phyloP scores from a whole-genome alignment of 768 basidiomycete species.

The Pulveroboletus sp. region DNA sequence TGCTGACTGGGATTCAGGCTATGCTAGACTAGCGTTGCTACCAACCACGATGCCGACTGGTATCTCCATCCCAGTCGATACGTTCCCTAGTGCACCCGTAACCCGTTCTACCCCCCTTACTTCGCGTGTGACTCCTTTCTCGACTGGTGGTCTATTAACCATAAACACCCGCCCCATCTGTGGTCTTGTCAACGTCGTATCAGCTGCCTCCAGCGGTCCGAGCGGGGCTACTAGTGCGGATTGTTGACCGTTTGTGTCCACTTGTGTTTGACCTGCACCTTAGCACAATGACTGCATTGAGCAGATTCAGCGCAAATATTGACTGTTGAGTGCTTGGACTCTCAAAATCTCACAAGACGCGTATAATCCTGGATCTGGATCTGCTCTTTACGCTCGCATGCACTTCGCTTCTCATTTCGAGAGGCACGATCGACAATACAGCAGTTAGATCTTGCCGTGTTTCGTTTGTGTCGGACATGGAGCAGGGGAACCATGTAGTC shows the following conservation, averaged over 20 bases:
- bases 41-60: background rate
- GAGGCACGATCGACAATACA: constrained; percentile 45
- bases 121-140: background rate
- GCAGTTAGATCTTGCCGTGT: constrained; percentile 28
- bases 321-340: constrained; percentile 15
- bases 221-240: constrained; percentile 43
- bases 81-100: background rate
- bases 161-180: background rate
- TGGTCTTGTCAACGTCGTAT: constrained; percentile 35
- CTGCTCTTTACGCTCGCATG: constrained; percentile 59
- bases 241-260: constrained; percentile 9
- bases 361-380: constrained; percentile 39
- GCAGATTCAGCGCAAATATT: constrained; percentile 63
- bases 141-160: background rate
- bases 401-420: constrained; percentile 51
- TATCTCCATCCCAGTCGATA: background rate
- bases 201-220: constrained; percentile 38
- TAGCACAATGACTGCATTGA: constrained; percentile 46
- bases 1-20: background rate
- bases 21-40: background rate
- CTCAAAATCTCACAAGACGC: constrained; percentile 34
- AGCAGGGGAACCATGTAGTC: constrained; percentile 32
- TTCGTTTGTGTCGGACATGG: background rate
- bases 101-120: background rate
- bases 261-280: constrained; percentile 2